A percentile compares a stretch with the other conserved stretches of the same genome.
Conservation (phyloP, 2,329 filamentous ascomycete species). For the Mycosphaerella arachidis region DNA sequence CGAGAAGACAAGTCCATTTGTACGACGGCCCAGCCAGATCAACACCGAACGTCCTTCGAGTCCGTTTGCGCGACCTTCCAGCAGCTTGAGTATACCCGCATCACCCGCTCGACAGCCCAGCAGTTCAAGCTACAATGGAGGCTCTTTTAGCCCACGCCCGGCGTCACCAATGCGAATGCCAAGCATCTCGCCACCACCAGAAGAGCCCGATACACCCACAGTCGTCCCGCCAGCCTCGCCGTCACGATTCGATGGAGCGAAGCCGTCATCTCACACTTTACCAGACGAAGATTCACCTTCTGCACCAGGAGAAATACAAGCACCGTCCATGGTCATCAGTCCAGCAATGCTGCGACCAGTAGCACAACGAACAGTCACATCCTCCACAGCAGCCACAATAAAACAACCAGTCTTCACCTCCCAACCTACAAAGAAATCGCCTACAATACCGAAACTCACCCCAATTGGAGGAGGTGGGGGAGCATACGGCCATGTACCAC, state of each 20-base stretch:
- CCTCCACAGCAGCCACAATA: constrained; percentile 30
- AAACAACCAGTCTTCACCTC: constrained; percentile 20
- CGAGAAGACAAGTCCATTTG: constrained; percentile 33
- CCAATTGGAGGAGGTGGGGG: constrained; percentile 11
- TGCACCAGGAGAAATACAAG: constrained; percentile 3
- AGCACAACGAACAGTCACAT: constrained; percentile 36
- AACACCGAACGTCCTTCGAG: constrained; percentile 31
- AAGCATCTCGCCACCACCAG: constrained; percentile 6
- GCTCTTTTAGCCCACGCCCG: constrained; percentile 6
- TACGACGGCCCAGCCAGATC: constrained; percentile 34
- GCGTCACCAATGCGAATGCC: constrained; percentile 6
- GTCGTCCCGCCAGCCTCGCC: constrained; percentile 3
- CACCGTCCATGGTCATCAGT: constrained; percentile 21
- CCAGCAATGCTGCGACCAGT: constrained; percentile 35
- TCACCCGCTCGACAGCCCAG: constrained; percentile 22
- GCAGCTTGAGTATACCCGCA: constrained; percentile 26
- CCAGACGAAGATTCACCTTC: constrained; percentile 21
- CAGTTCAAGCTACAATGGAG: constrained; percentile 15
- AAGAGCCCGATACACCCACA: constrained; percentile 7
- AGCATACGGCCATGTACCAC: constrained; percentile 65
- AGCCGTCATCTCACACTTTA: constrained; percentile 17
- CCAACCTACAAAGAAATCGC: constrained; percentile 6
- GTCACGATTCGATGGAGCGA: constrained; percentile 14
- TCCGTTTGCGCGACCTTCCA: constrained; percentile 34
- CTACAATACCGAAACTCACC: constrained; percentile 17